phyloP scores from a whole-genome alignment of 176 grass and related monocot genomes.

The Aegilops bicornis region DNA sequence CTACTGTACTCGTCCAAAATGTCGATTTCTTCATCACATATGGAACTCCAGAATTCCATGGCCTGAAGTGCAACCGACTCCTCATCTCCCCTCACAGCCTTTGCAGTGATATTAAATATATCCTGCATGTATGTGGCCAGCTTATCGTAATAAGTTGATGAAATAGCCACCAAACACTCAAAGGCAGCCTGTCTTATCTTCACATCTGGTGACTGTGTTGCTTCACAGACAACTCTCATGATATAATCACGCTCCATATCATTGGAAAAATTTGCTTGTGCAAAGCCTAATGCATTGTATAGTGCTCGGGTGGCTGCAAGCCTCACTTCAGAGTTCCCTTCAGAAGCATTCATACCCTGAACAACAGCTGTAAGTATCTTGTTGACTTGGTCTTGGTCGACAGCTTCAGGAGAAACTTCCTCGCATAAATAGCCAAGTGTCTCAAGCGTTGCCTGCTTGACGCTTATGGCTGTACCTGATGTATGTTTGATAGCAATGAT shows the following conservation, averaged over 20 bases:
- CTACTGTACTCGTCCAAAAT: slow-evolving; percentile 81
- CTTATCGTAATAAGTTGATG: slow-evolving; percentile 78
- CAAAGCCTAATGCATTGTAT: slow-evolving; percentile 83
- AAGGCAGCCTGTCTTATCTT: slow-evolving; percentile 88
- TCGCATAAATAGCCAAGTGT: slow-evolving; percentile 88
- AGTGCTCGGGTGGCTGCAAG: slow-evolving; percentile 73
- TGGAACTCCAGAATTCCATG: slow-evolving; percentile 92
- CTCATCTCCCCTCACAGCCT: slow-evolving; percentile 80
- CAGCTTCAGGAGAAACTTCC: slow-evolving; percentile 69
- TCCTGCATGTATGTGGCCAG: slow-evolving; percentile 74
- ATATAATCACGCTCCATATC: slow-evolving; percentile 94
- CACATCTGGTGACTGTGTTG: slow-evolving; percentile 56
- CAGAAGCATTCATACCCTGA: slow-evolving; percentile 88
- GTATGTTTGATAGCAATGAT: slow-evolving; percentile 75
- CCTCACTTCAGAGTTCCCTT: slow-evolving; percentile 69
- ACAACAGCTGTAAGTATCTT: slow-evolving; percentile 90
- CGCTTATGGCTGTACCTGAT: slow-evolving; percentile 66
- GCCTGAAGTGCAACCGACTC: slow-evolving; percentile 93
- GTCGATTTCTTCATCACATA: slow-evolving; percentile 91
- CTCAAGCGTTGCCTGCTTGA: slow-evolving; percentile 76
- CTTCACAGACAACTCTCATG: slow-evolving; percentile 84
- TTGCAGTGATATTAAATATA: slow-evolving; percentile 81
- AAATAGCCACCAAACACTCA: slow-evolving; percentile 87
- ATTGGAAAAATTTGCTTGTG: slow-evolving; percentile 79
- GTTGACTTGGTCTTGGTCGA: slow-evolving; percentile 84